phyloP scores from a whole-genome alignment of 148 eudicot genomes.

The Rhododendron mucronatum region DNA sequence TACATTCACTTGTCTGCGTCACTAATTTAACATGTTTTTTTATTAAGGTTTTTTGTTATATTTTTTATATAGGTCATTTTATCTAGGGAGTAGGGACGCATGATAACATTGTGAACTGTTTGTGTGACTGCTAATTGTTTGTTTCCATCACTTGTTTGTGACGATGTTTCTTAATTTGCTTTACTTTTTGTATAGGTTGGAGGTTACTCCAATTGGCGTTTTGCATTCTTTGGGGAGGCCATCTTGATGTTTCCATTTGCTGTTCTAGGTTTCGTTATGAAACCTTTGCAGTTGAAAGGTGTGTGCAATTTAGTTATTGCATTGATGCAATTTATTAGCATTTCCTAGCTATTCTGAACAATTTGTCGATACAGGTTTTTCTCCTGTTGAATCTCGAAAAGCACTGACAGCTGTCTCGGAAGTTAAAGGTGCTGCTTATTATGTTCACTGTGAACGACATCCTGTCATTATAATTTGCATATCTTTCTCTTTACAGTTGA shows the following conservation, averaged over 20 bases:
- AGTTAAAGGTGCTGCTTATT: conserved; percentile 48
- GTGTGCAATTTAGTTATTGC: neutral
- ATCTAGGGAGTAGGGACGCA: conserved; percentile 20
- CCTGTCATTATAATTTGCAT: neutral
- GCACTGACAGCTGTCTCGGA: conserved; percentile 34
- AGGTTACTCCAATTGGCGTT: conserved; percentile 59
- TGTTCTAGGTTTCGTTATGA: conserved; percentile 76
- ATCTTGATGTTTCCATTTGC: conserved; percentile 89
- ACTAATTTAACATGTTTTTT: neutral
- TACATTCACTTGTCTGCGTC: neutral
- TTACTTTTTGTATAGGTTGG: conserved; percentile 59
- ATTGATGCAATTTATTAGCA: conserved; percentile 5
- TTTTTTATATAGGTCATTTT: conserved; percentile 28
- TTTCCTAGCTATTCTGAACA: conserved; percentile 11
- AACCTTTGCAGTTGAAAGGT: conserved; percentile 92
- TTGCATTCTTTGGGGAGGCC: conserved; percentile 79
- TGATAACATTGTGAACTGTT: conserved; percentile 58
- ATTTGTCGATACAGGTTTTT: conserved; percentile 50
- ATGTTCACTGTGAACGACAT: neutral
- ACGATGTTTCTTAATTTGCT: neutral
- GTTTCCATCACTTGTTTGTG: neutral
- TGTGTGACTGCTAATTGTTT: neutral
- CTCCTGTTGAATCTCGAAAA: conserved; percentile 47
- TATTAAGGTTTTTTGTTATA: neutral
- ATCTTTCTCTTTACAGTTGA: neutral